A percentile compares a stretch with the other conserved stretches of the same genome.
Evolutionary conservation across 345 rosid species (phyloP).

Genomic region (Citrus trifoliata): DNA sequence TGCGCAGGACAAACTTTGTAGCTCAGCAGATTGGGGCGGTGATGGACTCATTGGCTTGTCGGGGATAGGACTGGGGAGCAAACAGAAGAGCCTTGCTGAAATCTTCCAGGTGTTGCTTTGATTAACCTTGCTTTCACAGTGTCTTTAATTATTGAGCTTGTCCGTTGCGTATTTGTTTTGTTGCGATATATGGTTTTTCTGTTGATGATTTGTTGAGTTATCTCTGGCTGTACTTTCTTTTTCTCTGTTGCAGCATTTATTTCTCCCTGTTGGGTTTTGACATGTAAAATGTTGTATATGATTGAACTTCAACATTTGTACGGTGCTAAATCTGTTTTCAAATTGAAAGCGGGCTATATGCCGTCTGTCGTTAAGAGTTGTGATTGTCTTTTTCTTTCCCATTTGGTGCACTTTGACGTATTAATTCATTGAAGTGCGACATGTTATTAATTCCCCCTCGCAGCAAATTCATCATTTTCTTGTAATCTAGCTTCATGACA

Average conservation of each 20-base stretch:
- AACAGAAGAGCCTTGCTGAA: constrained; percentile 74
- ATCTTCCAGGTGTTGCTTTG: constrained; percentile 65
- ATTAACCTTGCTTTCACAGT: neutral
- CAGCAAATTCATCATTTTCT: neutral
- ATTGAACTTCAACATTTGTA: neutral
- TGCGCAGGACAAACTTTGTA: constrained; percentile 36
- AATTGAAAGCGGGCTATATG: constrained; percentile 5
- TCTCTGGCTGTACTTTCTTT: neutral
- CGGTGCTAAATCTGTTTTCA: neutral
- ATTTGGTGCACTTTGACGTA: neutral
- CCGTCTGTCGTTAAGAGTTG: neutral
- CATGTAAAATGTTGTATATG: neutral
- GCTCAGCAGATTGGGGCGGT: constrained; percentile 69
- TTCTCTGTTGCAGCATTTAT: neutral
- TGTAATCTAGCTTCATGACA: neutral
- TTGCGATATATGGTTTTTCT: neutral
- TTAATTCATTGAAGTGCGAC: neutral
- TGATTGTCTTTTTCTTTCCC: constrained; percentile 1
- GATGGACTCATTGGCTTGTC: constrained; percentile 81
- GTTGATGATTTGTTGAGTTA: neutral
- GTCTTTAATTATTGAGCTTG: neutral
- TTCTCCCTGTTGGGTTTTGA: neutral
- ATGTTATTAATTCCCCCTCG: neutral
- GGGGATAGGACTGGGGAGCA: constrained; percentile 60
- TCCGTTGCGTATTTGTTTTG: neutral